Evolutionary conservation across 2,329 filamentous ascomycete genomes (phyloP).

Genomic region (Cytospora piceicola): DNA sequence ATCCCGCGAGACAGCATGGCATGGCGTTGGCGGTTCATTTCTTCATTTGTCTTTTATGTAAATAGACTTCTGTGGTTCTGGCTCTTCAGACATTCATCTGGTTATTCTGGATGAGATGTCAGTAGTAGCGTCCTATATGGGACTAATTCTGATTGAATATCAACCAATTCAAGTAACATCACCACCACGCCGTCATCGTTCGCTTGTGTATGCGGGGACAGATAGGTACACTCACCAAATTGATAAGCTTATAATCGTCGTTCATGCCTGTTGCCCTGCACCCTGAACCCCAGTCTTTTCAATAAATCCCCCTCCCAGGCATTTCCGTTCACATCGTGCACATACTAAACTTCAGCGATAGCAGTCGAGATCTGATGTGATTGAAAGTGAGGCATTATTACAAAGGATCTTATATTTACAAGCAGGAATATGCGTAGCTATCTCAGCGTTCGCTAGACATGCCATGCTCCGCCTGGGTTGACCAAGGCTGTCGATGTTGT

Average conservation of each 20-base stretch:
- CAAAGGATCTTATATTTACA: conserved; percentile 12
- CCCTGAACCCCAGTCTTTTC: too few species aligned
- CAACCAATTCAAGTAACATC: background rate
- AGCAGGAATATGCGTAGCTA: conserved; percentile 2
- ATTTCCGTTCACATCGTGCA: background rate
- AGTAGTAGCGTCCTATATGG: background rate
- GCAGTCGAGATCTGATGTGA: background rate
- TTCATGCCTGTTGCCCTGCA: background rate
- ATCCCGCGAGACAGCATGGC: conserved; percentile 15
- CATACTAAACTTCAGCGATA: background rate
- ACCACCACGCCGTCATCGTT: background rate
- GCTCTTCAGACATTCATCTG: background rate
- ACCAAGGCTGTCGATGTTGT: background rate
- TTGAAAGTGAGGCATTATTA: conserved; percentile 1
- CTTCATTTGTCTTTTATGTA: conserved; percentile 11
- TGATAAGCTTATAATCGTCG: background rate
- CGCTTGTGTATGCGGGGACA: background rate
- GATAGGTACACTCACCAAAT: background rate
- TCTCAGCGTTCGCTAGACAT: background rate
- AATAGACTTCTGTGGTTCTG: background rate
- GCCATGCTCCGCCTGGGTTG: background rate
- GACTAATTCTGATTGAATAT: background rate
- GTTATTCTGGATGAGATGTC: background rate
- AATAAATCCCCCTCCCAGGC: background rate
- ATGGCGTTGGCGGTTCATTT: conserved; percentile 23